Evolutionary conservation across 495 filamentous ascomycete species (phyloP).

Genomic region (Neurospora sp.): DNA sequence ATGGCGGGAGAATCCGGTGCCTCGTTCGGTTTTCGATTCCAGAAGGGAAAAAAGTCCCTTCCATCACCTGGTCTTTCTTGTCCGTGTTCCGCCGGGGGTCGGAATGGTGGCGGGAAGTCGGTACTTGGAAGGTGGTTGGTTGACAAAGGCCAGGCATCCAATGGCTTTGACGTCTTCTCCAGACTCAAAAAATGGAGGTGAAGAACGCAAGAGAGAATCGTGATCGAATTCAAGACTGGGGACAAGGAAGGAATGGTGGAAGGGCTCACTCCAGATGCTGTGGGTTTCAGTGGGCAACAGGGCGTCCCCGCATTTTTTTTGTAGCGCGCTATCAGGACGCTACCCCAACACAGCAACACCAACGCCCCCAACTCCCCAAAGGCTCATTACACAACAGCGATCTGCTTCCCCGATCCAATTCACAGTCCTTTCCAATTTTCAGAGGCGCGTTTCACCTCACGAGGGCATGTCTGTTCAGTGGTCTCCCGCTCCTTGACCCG

Average conservation of each 20-base stretch:
- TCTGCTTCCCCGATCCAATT: not conserved
- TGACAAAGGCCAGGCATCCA: not conserved
- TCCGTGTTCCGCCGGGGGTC: not conserved
- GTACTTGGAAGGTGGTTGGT: not conserved
- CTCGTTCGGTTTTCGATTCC: not conserved
- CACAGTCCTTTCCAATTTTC: not conserved
- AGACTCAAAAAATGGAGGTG: not conserved
- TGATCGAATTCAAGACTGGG: not conserved
- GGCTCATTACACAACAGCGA: not conserved
- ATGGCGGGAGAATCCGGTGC: not conserved
- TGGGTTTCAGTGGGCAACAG: too few relatives aligned
- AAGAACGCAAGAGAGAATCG: not conserved
- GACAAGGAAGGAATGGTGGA: not conserved
- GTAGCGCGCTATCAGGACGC: not conserved
- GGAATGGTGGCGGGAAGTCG: not conserved
- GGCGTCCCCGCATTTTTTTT: not conserved
- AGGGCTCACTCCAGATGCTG: too few relatives aligned
- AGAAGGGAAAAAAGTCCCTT: not conserved
- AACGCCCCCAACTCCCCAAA: not conserved
- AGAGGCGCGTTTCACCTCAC: not conserved
- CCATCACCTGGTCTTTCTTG: not conserved
- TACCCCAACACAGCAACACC: not conserved
- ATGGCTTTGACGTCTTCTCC: not conserved
- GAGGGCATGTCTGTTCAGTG: not conserved
- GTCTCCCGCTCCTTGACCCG: not conserved